These are phyloP conservation scores for Pelargonium citronellum DNA, from an alignment of 441 rosid species.

Conservation along the genomic window DNA sequence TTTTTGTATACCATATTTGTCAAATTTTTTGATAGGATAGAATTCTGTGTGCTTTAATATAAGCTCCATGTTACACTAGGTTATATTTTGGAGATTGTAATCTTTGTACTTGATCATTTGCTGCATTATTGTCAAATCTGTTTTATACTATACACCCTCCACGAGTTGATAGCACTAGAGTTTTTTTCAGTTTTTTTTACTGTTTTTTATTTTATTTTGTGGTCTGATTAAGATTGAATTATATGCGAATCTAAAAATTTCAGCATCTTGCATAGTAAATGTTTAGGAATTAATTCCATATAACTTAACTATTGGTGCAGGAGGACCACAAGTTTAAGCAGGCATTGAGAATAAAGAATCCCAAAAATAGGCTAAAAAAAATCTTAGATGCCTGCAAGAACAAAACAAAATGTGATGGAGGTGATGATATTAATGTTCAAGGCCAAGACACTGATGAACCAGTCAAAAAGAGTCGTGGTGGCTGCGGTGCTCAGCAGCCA, in stretches of 20 bases:
- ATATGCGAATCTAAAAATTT: no score
- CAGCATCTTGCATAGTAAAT: background rate
- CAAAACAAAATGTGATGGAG: constrained; percentile 87
- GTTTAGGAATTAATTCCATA: background rate
- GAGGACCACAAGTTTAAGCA: constrained; percentile 95
- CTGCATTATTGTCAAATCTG: background rate
- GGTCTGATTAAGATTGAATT: no score
- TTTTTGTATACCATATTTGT: background rate
- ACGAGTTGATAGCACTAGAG: no score
- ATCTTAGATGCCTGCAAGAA: constrained; percentile 88
- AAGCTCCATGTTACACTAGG: background rate
- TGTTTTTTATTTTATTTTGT: no score
- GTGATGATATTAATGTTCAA: constrained; percentile 70
- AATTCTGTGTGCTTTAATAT: background rate
- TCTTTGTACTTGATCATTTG: background rate
- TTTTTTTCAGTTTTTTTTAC: background rate
- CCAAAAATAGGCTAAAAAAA: constrained; percentile 81
- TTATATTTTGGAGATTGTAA: background rate
- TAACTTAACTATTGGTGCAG: constrained; percentile 34
- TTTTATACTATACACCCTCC: background rate
- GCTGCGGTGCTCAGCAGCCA: constrained; percentile 81
- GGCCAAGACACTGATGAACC: constrained; percentile 70
- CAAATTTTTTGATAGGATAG: background rate
- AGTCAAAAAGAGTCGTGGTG: constrained; percentile 76
- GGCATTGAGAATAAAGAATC: constrained; percentile 87